A percentile compares a stretch with the other conserved stretches of the same genome.
phyloP scores from a whole-genome alignment of 768 basidiomycete genomes.

The Naganishia kalamii region DNA sequence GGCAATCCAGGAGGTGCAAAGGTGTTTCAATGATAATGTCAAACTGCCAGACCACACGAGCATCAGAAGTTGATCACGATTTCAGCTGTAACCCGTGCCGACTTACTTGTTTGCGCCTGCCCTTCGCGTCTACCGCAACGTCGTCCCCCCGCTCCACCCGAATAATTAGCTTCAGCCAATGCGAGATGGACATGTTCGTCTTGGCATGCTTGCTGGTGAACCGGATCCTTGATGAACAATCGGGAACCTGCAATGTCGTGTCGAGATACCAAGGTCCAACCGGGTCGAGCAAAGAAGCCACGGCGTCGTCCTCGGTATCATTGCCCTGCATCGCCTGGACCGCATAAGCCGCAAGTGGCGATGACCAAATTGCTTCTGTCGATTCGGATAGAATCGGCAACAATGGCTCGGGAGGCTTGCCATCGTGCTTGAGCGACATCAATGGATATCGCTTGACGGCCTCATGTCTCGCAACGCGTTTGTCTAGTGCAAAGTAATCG shows the following conservation, averaged over 20 bases:
- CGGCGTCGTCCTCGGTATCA: conserved; percentile 39
- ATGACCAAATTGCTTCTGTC: conserved; percentile 55
- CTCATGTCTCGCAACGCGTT: conserved; percentile 64
- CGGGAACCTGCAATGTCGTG: conserved; percentile 63
- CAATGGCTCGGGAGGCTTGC: conserved; percentile 54
- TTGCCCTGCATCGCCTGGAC: conserved; percentile 39
- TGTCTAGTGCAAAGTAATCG: conserved; percentile 68
- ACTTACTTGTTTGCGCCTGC: conserved; percentile 61
- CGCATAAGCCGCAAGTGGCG: conserved; percentile 59
- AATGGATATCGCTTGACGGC: conserved; percentile 59
- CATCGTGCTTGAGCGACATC: conserved; percentile 58
- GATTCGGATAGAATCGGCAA: conserved; percentile 73
- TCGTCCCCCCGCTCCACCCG: conserved; percentile 78
- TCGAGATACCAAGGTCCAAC: conserved; percentile 79
- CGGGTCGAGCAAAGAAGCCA: conserved; percentile 47
- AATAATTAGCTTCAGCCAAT: conserved; percentile 73
- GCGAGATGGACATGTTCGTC: conserved; percentile 67
- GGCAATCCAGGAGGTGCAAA: conserved; percentile 78
- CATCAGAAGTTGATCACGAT: neutral
- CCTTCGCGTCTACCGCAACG: conserved; percentile 57
- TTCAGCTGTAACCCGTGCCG: no score
- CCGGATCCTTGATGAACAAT: conserved; percentile 52
- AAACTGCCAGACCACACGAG: conserved; percentile 18
- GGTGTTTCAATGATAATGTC: conserved; percentile 55
- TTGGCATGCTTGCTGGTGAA: conserved; percentile 73